Evolutionary conservation across 164 flowering plant genomes (phyloP).

Genomic region (Akebia trifoliata): DNA sequence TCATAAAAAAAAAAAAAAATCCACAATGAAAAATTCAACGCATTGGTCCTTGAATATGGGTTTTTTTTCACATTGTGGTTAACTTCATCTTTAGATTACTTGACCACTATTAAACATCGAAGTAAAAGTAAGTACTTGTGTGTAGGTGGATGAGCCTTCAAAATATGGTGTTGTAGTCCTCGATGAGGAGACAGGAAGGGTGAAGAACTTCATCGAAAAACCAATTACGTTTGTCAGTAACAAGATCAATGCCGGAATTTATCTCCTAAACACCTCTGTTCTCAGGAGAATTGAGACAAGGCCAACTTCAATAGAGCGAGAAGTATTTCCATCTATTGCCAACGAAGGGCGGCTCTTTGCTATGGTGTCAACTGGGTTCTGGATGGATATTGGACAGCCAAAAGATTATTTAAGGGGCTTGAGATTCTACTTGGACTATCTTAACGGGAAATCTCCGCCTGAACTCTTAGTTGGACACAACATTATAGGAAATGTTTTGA

Average conservation of each 20-base stretch:
- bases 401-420: constrained; percentile 24
- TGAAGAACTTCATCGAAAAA: constrained; percentile 25
- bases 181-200: constrained; percentile 22
- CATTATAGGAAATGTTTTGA: constrained; percentile 24
- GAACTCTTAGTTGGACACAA: constrained; percentile 15
- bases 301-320: constrained; percentile 29
- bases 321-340: constrained; percentile 23
- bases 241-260: constrained; percentile 27
- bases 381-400: constrained; percentile 28
- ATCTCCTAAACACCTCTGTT: constrained; percentile 20
- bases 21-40: no score
- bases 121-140: no score
- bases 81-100: no score
- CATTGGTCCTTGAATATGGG: no score
- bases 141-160: constrained; percentile 25
- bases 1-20: no score
- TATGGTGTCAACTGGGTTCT: constrained; percentile 26
- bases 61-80: no score
- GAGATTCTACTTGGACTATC: constrained; percentile 18
- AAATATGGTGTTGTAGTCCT: constrained; percentile 25
- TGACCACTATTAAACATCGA: no score
- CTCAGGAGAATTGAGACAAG: constrained; percentile 16
- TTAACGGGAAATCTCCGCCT: constrained; percentile 12
- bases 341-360: constrained; percentile 18
- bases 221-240: constrained; percentile 21